Base-by-base conservation (phyloP, 306 rosid species). In the Prosopis cineraria region DNA sequence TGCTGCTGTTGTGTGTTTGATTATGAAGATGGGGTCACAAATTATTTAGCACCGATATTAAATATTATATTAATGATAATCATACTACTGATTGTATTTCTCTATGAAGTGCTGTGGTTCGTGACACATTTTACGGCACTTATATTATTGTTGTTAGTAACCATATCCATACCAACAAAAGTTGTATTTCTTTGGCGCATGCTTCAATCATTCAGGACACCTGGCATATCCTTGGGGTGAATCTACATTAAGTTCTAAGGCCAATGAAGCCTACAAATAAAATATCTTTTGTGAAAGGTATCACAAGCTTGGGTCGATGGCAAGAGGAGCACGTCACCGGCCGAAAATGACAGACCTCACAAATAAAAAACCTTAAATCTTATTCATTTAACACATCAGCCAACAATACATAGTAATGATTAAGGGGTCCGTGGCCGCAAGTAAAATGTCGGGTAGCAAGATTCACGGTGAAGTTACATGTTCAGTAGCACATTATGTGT, bases 41-140 rank as follows among this genome's bases (percentile, higher is more conserved):
- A 70, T 62, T 79, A 62, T 72, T 68, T n/a, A n/a, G n/a, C n/a
- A n/a, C n/a, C n/a, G n/a, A 73, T 68, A 48, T 59, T 37, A 41
- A 41, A n/a, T 2, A 0, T 19, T n/a, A 19, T 20, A 19, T 48
- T 19, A 19, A 48, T 19, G 55, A 58, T 58, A 25, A 25, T 30
- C 17, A 29, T 58, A 11, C n/a, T 3, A 11, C 36, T 10, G 8
- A 25, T 58, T 27, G n/a, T 6, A 59, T 9, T 27, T 53, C 5
- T 53, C 22, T 2, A 20, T 13, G 0, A 8, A 7, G 29, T 53
- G 29, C 60, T 22, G 30, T 0, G 9, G 29, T 59, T 77, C 30
- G 13, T 53, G 63, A 34, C 71, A 7, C 17, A 14, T 44, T 65
- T 72, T 1, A 68, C 29, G 9, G 66, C 74, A 60, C 69, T 39